Evolutionary conservation across 805 yeast genomes (phyloP).

Genomic region (Teunomyces panamensis): DNA sequence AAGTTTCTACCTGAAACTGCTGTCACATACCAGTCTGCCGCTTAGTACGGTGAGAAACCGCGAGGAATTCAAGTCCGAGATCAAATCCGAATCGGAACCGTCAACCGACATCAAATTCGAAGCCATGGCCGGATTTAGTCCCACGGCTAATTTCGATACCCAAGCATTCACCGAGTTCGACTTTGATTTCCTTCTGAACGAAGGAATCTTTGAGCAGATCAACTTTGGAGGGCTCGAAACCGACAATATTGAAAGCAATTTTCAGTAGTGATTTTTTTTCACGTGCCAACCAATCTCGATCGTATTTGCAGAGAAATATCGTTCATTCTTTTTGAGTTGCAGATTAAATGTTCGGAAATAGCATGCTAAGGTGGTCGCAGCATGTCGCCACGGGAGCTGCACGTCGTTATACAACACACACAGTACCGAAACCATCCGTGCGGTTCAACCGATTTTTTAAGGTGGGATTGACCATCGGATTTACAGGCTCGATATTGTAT

Average conservation of each 20-base stretch:
- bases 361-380: background rate
- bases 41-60: background rate
- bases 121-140: background rate
- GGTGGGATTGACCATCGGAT: constrained; percentile 28
- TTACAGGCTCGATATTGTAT: constrained; percentile 27
- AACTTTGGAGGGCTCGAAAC: constrained; percentile 8
- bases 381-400: background rate
- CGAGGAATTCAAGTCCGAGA: background rate
- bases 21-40: background rate
- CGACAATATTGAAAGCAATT: background rate
- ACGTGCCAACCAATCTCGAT: background rate
- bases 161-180: constrained; percentile 14
- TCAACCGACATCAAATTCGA: background rate
- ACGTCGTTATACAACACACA: background rate
- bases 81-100: background rate
- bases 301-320: background rate
- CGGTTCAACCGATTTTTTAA: constrained; percentile 12
- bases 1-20: background rate
- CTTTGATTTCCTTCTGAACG: constrained; percentile 30
- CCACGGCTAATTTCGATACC: constrained; percentile 4
- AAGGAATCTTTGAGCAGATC: constrained; percentile 22
- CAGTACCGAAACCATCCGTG: constrained; percentile 1
- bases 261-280: background rate
- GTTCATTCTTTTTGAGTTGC: background rate
- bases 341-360: constrained; percentile 1